Percentiles rank a stretch among this genome's conserved stretches.
These are phyloP conservation scores for Elsinoe australis DNA, from an alignment of 2,329 filamentous ascomycete species.

Conservation along the genomic window DNA sequence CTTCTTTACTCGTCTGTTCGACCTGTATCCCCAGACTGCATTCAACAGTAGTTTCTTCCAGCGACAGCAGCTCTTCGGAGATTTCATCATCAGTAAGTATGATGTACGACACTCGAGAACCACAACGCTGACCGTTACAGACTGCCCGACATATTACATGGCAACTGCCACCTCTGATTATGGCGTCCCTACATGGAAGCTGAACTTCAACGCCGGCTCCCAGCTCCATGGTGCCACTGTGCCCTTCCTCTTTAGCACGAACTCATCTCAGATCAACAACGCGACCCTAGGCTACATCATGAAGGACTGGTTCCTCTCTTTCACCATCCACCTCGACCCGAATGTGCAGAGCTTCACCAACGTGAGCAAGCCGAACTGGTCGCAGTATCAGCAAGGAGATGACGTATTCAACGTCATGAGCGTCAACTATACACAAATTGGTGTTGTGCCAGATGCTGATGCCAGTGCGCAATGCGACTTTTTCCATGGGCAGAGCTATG, in stretches of 20 bases:
- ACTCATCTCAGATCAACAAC: conserved; percentile 23
- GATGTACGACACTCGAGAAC: too few species aligned
- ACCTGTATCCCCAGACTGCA: conserved; percentile 31
- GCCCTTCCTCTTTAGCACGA: conserved; percentile 16
- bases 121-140: too few species aligned
- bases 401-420: conserved; percentile 22
- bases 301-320: conserved; percentile 32
- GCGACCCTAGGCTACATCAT: conserved; percentile 29
- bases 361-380: conserved; percentile 27
- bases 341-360: conserved; percentile 26
- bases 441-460: conserved; percentile 22
- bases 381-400: conserved; percentile 23
- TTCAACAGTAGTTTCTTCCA: conserved; percentile 35
- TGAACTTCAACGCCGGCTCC: conserved; percentile 32
- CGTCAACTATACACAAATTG: conserved; percentile 24
- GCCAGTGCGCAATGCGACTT: conserved; percentile 24
- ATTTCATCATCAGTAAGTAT: conserved; percentile 36
- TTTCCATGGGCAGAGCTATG: conserved; percentile 24
- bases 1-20: conserved; percentile 35
- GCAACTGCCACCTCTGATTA: conserved; percentile 29
- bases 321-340: conserved; percentile 30
- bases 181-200: conserved; percentile 27
- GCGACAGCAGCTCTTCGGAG: conserved; percentile 35
- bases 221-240: conserved; percentile 29
- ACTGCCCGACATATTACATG: conserved; percentile 33